Conservation (phyloP, 345 rosid species). For the Moricandia arvensis region DNA sequence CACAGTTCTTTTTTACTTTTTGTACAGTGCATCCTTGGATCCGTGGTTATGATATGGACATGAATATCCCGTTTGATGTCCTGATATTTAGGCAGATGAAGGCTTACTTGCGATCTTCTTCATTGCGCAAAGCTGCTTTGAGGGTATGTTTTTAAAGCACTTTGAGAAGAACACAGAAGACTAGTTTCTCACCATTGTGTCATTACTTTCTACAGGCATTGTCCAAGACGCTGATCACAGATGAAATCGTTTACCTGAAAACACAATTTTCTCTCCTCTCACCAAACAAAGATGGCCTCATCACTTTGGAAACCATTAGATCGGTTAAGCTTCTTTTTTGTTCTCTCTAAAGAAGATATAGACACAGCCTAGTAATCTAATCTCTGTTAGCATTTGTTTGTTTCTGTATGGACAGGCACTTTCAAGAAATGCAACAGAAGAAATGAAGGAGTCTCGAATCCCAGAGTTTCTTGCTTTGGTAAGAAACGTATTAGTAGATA, state of each 20-base stretch:
- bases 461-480: slow-evolving; percentile 73
- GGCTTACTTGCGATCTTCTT: slow-evolving; percentile 71
- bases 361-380: background rate
- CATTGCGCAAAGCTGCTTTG: slow-evolving; percentile 84
- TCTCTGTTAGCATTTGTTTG: slow-evolving; percentile 8
- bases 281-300: slow-evolving; percentile 62
- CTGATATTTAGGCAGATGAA: slow-evolving; percentile 64
- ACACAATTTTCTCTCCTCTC: slow-evolving; percentile 71
- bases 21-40: slow-evolving; percentile 93
- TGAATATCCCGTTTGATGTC: slow-evolving; percentile 69
- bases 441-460: slow-evolving; percentile 79
- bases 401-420: slow-evolving; percentile 51
- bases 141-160: slow-evolving; percentile 51
- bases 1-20: background rate
- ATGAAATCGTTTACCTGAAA: slow-evolving; percentile 60
- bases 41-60: slow-evolving; percentile 39
- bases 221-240: slow-evolving; percentile 62
- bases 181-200: background rate
- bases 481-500: slow-evolving; percentile 20
- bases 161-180: background rate
- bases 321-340: slow-evolving; percentile 31
- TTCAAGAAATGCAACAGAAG: slow-evolving; percentile 72
- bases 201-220: slow-evolving; percentile 54
- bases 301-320: slow-evolving; percentile 63
- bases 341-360: background rate